Conservation (phyloP, 1,139 yeast genomes). For the Protomyces lactucae-debilis region DNA sequence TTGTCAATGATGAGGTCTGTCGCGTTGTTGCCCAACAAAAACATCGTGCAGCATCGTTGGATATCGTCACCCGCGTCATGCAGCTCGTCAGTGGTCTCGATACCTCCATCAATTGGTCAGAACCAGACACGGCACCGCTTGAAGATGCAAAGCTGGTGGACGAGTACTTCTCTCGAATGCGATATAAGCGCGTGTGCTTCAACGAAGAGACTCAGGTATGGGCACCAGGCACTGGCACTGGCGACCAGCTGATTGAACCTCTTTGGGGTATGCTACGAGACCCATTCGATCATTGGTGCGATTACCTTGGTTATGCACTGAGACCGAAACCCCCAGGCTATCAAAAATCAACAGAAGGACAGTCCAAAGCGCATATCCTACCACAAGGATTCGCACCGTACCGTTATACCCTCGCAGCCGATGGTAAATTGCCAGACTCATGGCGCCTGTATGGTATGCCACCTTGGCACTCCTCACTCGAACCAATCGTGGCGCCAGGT, state of each 20-base stretch:
- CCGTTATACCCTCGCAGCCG: slow-evolving; percentile 1
- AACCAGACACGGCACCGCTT: slow-evolving; percentile 6
- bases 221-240: slow-evolving; percentile 4
- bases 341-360: not conserved
- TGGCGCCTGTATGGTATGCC: slow-evolving; percentile 19
- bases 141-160: not conserved
- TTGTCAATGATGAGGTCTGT: slow-evolving; percentile 12
- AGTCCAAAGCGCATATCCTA: slow-evolving; percentile 14
- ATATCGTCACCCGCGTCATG: slow-evolving; percentile 5
- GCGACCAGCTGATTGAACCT: slow-evolving; percentile 23
- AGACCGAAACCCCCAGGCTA: not conserved
- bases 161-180: slow-evolving; percentile 12
- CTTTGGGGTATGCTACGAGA: slow-evolving; percentile 25
- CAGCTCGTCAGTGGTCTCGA: not conserved
- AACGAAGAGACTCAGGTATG: not conserved
- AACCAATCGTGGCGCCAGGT: not conserved
- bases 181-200: slow-evolving; percentile 12
- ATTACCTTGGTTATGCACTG: not conserved
- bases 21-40: not conserved
- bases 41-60: not conserved
- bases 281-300: slow-evolving; percentile 16
- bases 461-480: slow-evolving; percentile 18
- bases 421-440: not conserved
- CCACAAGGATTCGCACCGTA: slow-evolving; percentile 21
- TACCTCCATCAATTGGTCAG: not conserved